Evolutionary conservation across 1,139 yeast species (phyloP).

Genomic region (Lodderomyces metapsilosis): DNA sequence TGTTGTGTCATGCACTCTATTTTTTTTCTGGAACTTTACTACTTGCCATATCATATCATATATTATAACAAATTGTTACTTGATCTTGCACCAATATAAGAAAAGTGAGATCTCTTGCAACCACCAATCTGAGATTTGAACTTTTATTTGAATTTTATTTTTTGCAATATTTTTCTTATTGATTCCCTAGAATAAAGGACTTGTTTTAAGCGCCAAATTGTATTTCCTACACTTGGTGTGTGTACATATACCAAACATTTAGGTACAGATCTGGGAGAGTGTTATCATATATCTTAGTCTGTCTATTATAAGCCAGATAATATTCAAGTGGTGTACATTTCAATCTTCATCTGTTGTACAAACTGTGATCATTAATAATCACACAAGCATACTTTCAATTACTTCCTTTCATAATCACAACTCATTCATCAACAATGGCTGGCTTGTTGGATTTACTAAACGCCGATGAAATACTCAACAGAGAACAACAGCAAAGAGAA

Average conservation of each 20-base stretch:
- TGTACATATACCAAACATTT: too few relatives aligned
- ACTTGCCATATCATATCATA: too few relatives aligned
- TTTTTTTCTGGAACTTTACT: background rate
- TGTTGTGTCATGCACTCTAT: background rate
- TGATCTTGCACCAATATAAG: background rate
- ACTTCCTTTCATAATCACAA: too few relatives aligned
- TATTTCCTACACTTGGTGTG: background rate
- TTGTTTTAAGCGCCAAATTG: background rate
- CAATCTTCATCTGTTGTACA: too few relatives aligned
- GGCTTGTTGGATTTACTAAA: conserved; percentile 10
- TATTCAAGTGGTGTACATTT: too few relatives aligned
- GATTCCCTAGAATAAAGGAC: background rate
- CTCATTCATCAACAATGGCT: conserved; percentile 8
- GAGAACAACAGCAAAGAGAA: background rate
- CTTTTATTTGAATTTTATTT: background rate
- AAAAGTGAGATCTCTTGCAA: background rate
- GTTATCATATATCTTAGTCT: too few relatives aligned
- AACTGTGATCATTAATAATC: too few relatives aligned
- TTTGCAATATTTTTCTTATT: background rate
- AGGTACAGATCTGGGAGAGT: too few relatives aligned
- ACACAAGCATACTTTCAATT: too few relatives aligned
- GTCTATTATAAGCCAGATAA: too few relatives aligned
- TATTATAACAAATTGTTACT: too few relatives aligned
- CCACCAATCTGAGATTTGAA: background rate
- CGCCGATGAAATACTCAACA: conserved; percentile 6